Evolutionary conservation across 441 rosid species (phyloP).

Genomic region (Adansonia madagascariensis): DNA sequence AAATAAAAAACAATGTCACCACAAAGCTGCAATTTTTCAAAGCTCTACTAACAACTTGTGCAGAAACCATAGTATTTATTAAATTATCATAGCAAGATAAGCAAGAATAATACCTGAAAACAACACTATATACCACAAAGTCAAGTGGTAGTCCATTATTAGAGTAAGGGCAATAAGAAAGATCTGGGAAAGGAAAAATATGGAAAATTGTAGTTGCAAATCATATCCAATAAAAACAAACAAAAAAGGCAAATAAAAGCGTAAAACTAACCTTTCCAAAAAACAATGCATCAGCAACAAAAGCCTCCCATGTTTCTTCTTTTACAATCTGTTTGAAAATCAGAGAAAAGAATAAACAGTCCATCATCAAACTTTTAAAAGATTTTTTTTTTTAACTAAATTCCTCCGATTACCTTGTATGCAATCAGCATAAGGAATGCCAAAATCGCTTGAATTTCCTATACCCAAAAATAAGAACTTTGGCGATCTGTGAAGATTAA

Average conservation of each 20-base stretch:
- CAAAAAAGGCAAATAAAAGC: background rate
- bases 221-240: background rate
- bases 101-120: constrained; percentile 54
- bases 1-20: constrained; percentile 12
- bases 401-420: constrained; percentile 51
- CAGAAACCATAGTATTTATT: background rate
- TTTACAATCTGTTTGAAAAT: constrained; percentile 51
- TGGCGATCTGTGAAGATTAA: background rate
- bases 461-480: constrained; percentile 30
- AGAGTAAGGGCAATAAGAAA: constrained; percentile 65
- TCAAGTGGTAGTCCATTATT: constrained; percentile 70
- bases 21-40: background rate
- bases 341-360: background rate
- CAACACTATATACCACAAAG: constrained; percentile 63
- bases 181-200: constrained; percentile 47
- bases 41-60: background rate
- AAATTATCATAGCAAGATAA: background rate
- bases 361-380: background rate
- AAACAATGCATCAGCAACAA: constrained; percentile 60
- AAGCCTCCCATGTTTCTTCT: constrained; percentile 84
- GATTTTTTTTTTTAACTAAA: background rate
- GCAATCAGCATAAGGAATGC: constrained; percentile 57
- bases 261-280: constrained; percentile 62
- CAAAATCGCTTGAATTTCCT: constrained; percentile 87
- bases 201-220: constrained; percentile 24